These are phyloP conservation scores for Rosa persica DNA, from an alignment of 306 rosid genomes.

Conservation along the genomic window DNA sequence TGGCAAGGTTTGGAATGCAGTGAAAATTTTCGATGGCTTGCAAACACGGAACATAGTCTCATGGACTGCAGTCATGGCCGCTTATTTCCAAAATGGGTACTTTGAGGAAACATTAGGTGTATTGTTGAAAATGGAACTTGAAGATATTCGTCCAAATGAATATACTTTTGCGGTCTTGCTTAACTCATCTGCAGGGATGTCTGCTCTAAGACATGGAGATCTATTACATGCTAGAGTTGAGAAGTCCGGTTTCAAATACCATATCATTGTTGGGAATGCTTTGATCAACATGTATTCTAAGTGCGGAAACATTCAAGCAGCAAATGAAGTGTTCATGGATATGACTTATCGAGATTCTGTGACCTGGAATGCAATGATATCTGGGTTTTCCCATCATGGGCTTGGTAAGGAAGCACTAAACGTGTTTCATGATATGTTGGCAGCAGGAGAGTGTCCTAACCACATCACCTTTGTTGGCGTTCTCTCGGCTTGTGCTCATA, in stretches of 20 bases:
- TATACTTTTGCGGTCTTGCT: conserved; percentile 54
- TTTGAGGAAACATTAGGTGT: conserved; percentile 60
- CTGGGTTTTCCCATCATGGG: conserved; percentile 67
- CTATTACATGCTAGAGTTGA: conserved; percentile 45
- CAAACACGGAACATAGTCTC: conserved; percentile 46
- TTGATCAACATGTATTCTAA: conserved; percentile 73
- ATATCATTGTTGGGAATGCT: conserved; percentile 50
- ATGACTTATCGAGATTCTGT: conserved; percentile 40
- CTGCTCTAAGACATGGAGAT: conserved; percentile 52
- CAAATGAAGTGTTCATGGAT: conserved; percentile 43
- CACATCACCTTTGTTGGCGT: conserved; percentile 53
- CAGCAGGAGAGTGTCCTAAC: conserved; percentile 45
- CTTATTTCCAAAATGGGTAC: conserved; percentile 51
- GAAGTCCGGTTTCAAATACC: conserved; percentile 55
- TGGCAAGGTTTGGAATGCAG: conserved; percentile 43
- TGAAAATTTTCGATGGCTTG: conserved; percentile 41
- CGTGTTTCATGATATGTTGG: conserved; percentile 53
- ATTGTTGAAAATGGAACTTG: conserved; percentile 41
- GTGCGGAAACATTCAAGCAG: conserved; percentile 57
- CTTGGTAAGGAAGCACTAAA: conserved; percentile 62
- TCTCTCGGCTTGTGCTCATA: conserved; percentile 61
- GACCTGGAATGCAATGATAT: conserved; percentile 66
- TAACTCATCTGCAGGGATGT: conserved; percentile 61
- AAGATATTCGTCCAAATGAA: conserved; percentile 47
- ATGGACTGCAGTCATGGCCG: conserved; percentile 66